Conservation (phyloP, 2,329 filamentous ascomycete species). For the Pseudogymnoascus sp. region DNA sequence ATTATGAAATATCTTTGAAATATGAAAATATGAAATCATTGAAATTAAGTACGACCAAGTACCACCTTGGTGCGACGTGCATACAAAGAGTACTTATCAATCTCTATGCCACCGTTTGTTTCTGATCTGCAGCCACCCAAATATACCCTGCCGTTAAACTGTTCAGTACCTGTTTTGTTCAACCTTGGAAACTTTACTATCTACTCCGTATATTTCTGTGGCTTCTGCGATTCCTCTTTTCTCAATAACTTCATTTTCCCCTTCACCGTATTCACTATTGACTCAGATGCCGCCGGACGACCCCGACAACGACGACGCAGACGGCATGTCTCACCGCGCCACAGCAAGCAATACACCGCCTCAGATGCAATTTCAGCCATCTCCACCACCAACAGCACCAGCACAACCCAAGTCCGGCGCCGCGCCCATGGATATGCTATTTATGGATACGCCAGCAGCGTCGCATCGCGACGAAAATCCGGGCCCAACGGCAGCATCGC, state of each 20-base stretch:
- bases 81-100: neutral
- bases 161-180: neutral
- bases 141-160: neutral
- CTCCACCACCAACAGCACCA: neutral
- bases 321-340: slow-evolving; percentile 4
- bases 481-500: neutral
- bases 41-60: slow-evolving; percentile 1
- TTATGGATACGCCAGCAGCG: slow-evolving; percentile 4
- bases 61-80: neutral
- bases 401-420: slow-evolving; percentile 1
- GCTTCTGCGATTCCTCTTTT: neutral
- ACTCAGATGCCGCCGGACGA: neutral
- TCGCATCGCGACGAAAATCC: slow-evolving; percentile 2
- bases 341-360: neutral
- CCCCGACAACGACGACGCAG: slow-evolving; percentile 2
- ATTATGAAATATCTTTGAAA: neutral
- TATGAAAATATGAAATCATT: neutral
- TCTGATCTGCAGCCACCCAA: neutral
- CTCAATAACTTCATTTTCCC: neutral
- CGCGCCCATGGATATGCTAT: slow-evolving; percentile 3
- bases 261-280: neutral
- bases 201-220: neutral
- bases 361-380: neutral
- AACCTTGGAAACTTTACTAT: neutral
- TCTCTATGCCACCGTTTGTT: neutral